Evolutionary conservation across 2,329 filamentous ascomycete species (phyloP).

Genomic region (Stemphylium lycopersici): DNA sequence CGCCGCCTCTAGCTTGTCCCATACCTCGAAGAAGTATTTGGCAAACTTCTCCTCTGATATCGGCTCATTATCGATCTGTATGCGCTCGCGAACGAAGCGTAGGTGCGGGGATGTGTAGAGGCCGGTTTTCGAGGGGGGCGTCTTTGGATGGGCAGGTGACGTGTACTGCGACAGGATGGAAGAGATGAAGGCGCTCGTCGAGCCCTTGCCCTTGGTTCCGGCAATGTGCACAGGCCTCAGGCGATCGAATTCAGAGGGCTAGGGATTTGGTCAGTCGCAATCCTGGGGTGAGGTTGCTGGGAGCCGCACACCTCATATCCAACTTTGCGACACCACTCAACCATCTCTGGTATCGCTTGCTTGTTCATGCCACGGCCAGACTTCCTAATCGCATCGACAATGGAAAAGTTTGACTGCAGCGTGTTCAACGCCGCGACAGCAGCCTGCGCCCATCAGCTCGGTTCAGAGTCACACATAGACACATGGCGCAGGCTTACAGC

Average conservation of each 20-base stretch:
- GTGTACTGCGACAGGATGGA: conserved; percentile 73
- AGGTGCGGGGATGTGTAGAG: conserved; percentile 88
- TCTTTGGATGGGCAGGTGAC: conserved; percentile 42
- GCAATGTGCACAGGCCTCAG: conserved; percentile 80
- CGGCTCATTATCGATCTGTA: conserved; percentile 76
- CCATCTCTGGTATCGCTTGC: conserved; percentile 79
- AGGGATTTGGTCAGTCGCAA: conserved; percentile 11
- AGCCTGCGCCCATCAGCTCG: conserved; percentile 53
- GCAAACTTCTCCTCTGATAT: conserved; percentile 73
- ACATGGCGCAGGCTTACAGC: conserved; percentile 30
- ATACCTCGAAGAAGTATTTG: conserved; percentile 81
- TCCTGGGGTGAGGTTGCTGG: conserved; percentile 4
- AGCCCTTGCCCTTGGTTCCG: conserved; percentile 94
- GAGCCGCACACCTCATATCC: conserved; percentile 70
- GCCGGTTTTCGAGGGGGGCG: conserved; percentile 65
- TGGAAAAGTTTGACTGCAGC: conserved; percentile 78
- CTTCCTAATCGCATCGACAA: conserved; percentile 78
- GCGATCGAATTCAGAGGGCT: conserved; percentile 67
- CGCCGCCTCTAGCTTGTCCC: conserved; percentile 69
- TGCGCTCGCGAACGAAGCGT: conserved; percentile 81
- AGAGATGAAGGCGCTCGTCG: conserved; percentile 82
- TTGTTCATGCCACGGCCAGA: conserved; percentile 76
- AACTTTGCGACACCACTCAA: conserved; percentile 75
- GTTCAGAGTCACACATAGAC: background rate
- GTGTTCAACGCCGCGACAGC: conserved; percentile 77